These are phyloP conservation scores for Pythium folliculosum DNA, from an alignment of 352 stramenopile genomes.

Conservation along the genomic window DNA sequence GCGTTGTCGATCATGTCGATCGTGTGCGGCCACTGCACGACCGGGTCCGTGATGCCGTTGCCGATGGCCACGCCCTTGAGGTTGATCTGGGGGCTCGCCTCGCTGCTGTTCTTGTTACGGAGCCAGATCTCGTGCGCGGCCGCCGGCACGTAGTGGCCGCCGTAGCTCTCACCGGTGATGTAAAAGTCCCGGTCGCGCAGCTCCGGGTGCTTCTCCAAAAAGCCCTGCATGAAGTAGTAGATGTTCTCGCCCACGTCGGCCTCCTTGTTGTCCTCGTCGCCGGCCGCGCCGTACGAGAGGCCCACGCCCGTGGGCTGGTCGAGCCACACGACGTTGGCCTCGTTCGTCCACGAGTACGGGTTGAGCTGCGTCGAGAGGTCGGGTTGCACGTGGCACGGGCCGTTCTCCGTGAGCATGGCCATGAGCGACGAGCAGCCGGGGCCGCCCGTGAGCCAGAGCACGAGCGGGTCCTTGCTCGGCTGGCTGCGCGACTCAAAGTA, in stretches of 20 bases:
- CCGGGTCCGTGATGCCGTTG: conserved; percentile 71
- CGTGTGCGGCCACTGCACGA: conserved; percentile 57
- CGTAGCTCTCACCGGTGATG: conserved; percentile 60
- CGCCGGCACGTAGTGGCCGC: conserved; percentile 52
- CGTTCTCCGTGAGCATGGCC: conserved; percentile 56
- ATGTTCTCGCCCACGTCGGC: conserved; percentile 49
- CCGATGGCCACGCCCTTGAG: conserved; percentile 68
- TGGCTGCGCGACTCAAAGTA: conserved; percentile 46
- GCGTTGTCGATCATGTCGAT: conserved; percentile 66
- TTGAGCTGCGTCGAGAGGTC: conserved; percentile 31
- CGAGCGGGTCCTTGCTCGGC: conserved; percentile 43
- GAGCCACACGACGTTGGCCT: conserved; percentile 59
- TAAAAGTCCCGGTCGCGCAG: conserved; percentile 47
- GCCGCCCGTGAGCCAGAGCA: conserved; percentile 65
- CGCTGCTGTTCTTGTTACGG: conserved; percentile 32
- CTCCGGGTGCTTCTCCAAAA: conserved; percentile 45
- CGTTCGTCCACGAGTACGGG: conserved; percentile 45
- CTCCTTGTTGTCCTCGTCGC: conserved; percentile 35
- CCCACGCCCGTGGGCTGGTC: conserved; percentile 43
- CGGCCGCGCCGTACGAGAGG: conserved; percentile 38
- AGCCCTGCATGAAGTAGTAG: conserved; percentile 66
- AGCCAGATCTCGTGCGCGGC: conserved; percentile 43
- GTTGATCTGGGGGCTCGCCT: conserved; percentile 37
- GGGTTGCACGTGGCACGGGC: conserved; percentile 39
- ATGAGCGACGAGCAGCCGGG: conserved; percentile 40